Evolutionary conservation across 306 rosid genomes (phyloP), one percentile per base, ranked within the genome.

Genomic region (Elaeagnus macrophylla): DNA sequence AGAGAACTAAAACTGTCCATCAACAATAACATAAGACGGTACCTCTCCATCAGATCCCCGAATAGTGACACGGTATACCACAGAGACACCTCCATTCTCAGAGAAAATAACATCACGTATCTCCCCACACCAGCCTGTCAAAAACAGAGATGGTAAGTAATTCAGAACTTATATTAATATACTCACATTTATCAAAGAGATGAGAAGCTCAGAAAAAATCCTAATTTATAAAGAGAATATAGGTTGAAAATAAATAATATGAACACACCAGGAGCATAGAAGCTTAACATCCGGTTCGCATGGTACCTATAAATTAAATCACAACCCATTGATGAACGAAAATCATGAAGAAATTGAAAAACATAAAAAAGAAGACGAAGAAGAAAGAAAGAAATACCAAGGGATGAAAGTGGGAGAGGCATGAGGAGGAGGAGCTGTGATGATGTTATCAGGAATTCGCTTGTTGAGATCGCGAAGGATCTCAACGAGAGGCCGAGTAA

Each of bases 11-110:
- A 1, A 5, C 32, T 25, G 32, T 25, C 32, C 32, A 25, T 25
- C 32, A 13, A 45, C 17, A 16, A 36, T 37, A 53, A 41, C 53
- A 60, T 49, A 7, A 48, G 42, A 60, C 53, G 19, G 51, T 8
- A 81, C 97, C 96, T 91, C 99, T 67, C 96, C 99, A 66, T 91
- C 96, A 64, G 99, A 91, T 76, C 99, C 99, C 16, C 95, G 75
- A 7, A 91, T 70, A 37, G 99, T 91, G 55, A 91, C 82, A 32
- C 99, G 95, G 66, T 86, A 91, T 2, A 86, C 99, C 48, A 87
- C 99, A 42, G 96, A 87, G 59, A 91, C 96, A 37, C 83, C 69
- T 53, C 95, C 96, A 71, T 84, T 87, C 69, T 87, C 96, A 10
- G 99, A 77, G 73, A 87, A 84, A 70, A 91, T 87, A 10, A 91